phyloP scores from a whole-genome alignment of 257 asterid genomes.

The Solanum chiquidenum region DNA sequence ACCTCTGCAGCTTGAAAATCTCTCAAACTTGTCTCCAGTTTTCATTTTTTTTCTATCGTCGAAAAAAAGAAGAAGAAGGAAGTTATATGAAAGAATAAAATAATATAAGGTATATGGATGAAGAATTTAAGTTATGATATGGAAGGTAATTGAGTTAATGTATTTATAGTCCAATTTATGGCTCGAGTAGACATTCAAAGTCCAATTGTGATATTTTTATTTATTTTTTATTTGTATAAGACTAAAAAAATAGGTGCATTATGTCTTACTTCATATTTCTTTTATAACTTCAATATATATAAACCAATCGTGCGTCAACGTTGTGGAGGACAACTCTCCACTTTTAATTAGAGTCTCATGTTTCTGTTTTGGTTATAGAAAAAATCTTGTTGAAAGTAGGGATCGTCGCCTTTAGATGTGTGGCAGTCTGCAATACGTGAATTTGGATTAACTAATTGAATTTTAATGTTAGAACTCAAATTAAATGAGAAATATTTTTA shows the following conservation, averaged over 20 bases:
- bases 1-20: conserved; percentile 67
- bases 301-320: neutral
- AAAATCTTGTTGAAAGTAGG: accelerated
- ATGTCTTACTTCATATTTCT: neutral
- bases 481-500: neutral
- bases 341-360: neutral
- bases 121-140: neutral
- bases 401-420: accelerated
- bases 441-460: neutral
- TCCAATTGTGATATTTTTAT: neutral
- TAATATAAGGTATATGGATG: neutral
- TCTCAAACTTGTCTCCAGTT: conserved; percentile 10
- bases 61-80: neutral
- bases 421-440: neutral
- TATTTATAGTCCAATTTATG: neutral
- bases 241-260: neutral
- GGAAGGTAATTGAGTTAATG: neutral
- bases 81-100: neutral
- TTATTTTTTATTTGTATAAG: neutral
- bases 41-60: conserved; percentile 6
- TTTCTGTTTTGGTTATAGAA: accelerated
- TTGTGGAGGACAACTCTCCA: neutral
- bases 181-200: neutral
- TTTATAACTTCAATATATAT: neutral
- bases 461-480: neutral